Conservation (phyloP, 805 yeast species). For the Zygoascus biomembranicola region DNA sequence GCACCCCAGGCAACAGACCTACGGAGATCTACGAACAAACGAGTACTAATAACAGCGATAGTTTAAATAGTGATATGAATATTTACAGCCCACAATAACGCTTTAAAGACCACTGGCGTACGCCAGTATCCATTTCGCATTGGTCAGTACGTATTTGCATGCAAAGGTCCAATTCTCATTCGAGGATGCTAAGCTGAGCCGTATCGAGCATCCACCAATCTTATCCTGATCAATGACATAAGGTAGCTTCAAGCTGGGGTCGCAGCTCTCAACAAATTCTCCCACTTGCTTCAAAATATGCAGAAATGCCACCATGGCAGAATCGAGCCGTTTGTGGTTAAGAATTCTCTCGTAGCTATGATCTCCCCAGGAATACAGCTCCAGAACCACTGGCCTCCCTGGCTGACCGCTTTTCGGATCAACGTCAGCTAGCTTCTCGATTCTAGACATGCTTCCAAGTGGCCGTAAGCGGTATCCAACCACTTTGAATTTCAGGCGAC, state of each 20-base stretch:
- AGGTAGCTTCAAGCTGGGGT: constrained; percentile 55
- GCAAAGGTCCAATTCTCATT: constrained; percentile 86
- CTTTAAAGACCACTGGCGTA: constrained; percentile 40
- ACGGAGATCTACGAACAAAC: no score
- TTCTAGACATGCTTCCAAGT: constrained; percentile 74
- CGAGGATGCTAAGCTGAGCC: constrained; percentile 51
- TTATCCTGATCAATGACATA: constrained; percentile 61
- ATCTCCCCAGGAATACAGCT: constrained; percentile 62
- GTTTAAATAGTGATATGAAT: no score
- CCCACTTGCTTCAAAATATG: constrained; percentile 52
- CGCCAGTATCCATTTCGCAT: constrained; percentile 77
- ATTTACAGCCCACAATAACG: no score
- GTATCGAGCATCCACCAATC: constrained; percentile 72
- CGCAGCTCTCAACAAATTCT: constrained; percentile 32
- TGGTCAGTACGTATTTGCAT: constrained; percentile 70
- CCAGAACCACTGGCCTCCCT: constrained; percentile 30
- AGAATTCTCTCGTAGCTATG: constrained; percentile 62
- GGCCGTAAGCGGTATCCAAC: constrained; percentile 63
- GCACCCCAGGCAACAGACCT: no score
- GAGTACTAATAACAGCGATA: no score
- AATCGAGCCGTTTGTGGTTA: constrained; percentile 69
- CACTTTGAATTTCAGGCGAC: constrained; percentile 47
- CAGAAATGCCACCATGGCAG: constrained; percentile 70
- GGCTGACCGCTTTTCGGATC: constrained; percentile 33
- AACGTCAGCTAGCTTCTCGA: constrained; percentile 45